These are phyloP conservation scores for Leucocoprinus sp. DNA, from an alignment of 768 basidiomycete genomes.

Conservation along the genomic window DNA sequence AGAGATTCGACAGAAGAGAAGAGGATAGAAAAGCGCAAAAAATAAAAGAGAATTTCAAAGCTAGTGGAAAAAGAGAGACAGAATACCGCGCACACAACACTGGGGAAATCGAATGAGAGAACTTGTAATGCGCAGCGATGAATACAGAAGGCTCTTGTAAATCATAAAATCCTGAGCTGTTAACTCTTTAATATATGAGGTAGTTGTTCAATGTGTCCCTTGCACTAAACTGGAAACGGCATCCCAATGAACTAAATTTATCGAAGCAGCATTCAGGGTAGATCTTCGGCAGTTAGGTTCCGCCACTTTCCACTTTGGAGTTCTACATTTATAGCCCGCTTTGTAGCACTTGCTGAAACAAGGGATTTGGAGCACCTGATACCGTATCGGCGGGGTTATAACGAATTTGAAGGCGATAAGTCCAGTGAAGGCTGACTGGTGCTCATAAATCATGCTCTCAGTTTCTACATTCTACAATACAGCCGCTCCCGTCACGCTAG, in stretches of 20 bases:
- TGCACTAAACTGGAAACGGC: constrained; percentile 3
- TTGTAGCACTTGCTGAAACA: too few relatives aligned
- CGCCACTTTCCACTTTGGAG: neutral
- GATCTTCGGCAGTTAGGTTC: neutral
- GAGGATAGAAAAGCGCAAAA: neutral
- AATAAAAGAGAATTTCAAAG: neutral
- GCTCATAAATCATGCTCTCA: too few relatives aligned
- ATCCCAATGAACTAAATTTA: neutral
- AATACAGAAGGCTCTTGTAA: neutral
- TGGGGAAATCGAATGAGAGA: too few relatives aligned
- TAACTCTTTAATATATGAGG: neutral
- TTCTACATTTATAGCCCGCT: neutral
- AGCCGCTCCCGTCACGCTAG: too few relatives aligned
- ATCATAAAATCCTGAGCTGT: neutral
- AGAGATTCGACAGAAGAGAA: neutral
- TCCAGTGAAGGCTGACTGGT: too few relatives aligned
- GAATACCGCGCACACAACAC: too few relatives aligned
- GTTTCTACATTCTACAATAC: too few relatives aligned
- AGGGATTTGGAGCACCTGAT: too few relatives aligned
- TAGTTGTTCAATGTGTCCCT: neutral
- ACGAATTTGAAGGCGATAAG: too few relatives aligned
- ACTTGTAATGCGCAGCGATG: constrained; percentile 1
- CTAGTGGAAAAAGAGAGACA: too few relatives aligned
- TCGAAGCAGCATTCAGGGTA: neutral
- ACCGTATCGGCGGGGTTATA: too few relatives aligned